These are phyloP conservation scores for Crithidia brevicula DNA, from an alignment of 208 protist species.

Conservation along the genomic window DNA sequence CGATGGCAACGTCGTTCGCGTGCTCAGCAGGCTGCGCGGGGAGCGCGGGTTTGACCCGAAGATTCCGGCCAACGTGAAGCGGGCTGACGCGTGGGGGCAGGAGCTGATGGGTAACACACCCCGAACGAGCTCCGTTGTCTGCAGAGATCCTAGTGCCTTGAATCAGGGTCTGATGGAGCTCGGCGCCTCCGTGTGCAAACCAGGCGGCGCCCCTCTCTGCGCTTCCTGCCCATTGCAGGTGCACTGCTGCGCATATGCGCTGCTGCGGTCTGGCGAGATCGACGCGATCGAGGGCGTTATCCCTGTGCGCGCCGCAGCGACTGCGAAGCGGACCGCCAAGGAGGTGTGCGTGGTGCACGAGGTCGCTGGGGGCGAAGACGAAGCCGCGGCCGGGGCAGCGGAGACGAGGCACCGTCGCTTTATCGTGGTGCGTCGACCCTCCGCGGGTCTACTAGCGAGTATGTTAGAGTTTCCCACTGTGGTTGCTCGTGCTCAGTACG, in stretches of 20 bases:
- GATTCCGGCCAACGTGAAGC: conserved; percentile 54
- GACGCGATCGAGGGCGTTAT: conserved; percentile 78
- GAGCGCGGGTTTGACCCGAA: conserved; percentile 85
- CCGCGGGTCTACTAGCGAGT: conserved; percentile 69
- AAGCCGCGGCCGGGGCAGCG: not conserved
- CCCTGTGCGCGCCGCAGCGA: conserved; percentile 49
- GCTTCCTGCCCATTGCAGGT: conserved; percentile 63
- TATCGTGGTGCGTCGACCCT: conserved; percentile 62
- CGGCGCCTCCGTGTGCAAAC: conserved; percentile 87
- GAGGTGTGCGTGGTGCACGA: conserved; percentile 85
- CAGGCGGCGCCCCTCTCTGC: conserved; percentile 71
- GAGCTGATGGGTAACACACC: conserved; percentile 52
- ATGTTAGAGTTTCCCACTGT: conserved; percentile 86
- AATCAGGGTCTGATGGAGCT: conserved; percentile 96
- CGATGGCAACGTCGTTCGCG: conserved; percentile 95
- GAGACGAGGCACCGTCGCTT: conserved; percentile 36
- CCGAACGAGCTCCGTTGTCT: conserved; percentile 15
- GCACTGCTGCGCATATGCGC: conserved; percentile 55
- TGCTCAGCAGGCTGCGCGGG: conserved; percentile 82
- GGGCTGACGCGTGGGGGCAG: conserved; percentile 58
- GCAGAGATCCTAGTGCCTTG: conserved; percentile 55
- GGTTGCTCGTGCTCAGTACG: no score
- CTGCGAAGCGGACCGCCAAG: conserved; percentile 53
- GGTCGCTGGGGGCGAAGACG: not conserved
- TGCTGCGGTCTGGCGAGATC: conserved; percentile 49